Evolutionary conservation across 2,329 filamentous ascomycete species (phyloP), one percentile per base, ranked within the genome.

Genomic region (Fusarium sp.): DNA sequence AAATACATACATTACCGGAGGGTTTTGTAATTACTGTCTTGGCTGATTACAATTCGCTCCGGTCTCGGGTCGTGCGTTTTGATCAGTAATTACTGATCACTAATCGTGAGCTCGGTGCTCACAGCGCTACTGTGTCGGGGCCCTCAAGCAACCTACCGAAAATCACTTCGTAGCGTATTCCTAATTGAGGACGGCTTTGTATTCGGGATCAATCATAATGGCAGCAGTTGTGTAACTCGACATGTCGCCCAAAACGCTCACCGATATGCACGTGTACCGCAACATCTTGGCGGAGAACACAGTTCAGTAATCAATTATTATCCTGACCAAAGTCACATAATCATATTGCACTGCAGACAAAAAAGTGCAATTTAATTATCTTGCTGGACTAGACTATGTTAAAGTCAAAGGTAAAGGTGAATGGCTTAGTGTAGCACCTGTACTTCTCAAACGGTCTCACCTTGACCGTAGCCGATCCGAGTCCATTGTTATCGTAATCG

Each of bases 401-500:
- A 4, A 72, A 72, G 30, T 72, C 4, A 3, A 72, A 72, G 1
- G 59, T 61, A 42, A 72, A 72, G 32, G 51, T 22, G 8, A 72
- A 72, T 5, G 69, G 59, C 44, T 53, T 60, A 0, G 60, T 56
- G 1, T 72, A 65, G 18, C 70, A 72, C 5, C 70, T 60, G 8
- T 72, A 63, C 30, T 72, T 38, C 58, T 72, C 70, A 58, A 72
- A 72, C 1, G 64, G 70, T 3, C 69, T 38, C 8, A 69, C 64
- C 38, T 45, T 4, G 1, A 72, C 64, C 1, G 70, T 69, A 17
- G 70, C 70, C 3, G 58, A 65, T 4, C 70, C 69, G 0, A 72
- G 9, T 2, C 70, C 69, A 6, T 72, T 72, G 5, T 36, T 72
- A 5, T 72, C 63, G 9, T 72, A 72, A 15, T 72, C 70, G 2